Conservation (phyloP, 352 stramenopile genomes). For the Phytophthora constricta region DNA sequence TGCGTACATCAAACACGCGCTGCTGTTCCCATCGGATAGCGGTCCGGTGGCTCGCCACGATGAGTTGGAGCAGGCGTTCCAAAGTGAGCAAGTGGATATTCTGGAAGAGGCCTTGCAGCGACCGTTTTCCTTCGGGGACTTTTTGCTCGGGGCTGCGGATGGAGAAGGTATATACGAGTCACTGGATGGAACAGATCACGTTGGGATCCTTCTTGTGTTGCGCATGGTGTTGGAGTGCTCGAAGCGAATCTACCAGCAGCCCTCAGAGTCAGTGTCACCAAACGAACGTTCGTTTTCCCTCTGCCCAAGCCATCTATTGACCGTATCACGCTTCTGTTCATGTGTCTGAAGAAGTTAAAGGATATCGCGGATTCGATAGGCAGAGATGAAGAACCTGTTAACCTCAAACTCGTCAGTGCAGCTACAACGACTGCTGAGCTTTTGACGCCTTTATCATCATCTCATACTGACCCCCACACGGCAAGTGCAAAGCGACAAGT, state of each 20-base stretch:
- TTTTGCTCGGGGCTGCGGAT: conserved; percentile 44
- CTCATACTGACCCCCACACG: conserved; percentile 16
- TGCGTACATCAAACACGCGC: conserved; percentile 16
- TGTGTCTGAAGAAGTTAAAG: conserved; percentile 83
- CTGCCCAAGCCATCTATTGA: conserved; percentile 59
- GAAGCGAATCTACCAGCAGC: conserved; percentile 48
- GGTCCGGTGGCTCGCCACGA: conserved; percentile 45
- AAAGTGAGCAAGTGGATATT: conserved; percentile 57
- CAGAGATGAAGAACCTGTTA: conserved; percentile 15
- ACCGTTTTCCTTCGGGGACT: conserved; percentile 58
- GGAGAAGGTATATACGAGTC: conserved; percentile 56
- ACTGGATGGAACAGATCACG: conserved; percentile 69
- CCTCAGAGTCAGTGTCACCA: conserved; percentile 8
- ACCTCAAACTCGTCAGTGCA: conserved; percentile 71
- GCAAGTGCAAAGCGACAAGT: conserved; percentile 24
- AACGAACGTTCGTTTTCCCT: conserved; percentile 45
- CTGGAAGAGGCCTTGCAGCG: conserved; percentile 69
- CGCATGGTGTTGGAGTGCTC: conserved; percentile 82
- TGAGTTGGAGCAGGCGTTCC: conserved; percentile 73
- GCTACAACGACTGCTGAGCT: conserved; percentile 47
- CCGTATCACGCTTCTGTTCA: conserved; percentile 72
- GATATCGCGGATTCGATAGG: conserved; percentile 40
- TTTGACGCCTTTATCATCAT: conserved; percentile 34
- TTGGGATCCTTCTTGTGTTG: conserved; percentile 71
- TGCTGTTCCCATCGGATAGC: conserved; percentile 8